phyloP scores from a whole-genome alignment of 1,139 yeast genomes.

The Suhomyces ambrosiae region DNA sequence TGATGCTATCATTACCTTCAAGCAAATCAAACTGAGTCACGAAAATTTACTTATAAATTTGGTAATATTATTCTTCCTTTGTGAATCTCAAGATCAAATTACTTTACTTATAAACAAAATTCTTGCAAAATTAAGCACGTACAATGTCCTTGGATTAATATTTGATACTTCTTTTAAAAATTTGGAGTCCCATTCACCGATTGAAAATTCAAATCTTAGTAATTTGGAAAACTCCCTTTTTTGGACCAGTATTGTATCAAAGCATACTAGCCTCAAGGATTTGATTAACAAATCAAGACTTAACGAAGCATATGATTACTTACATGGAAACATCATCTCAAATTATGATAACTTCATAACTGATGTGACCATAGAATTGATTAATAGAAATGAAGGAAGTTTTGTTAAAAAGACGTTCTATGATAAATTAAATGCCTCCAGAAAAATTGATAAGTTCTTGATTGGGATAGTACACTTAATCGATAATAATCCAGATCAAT shows the following conservation, averaged over 20 bases:
- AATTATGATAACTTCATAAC: slow-evolving; percentile 24
- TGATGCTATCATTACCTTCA: slow-evolving; percentile 27
- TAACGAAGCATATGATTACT: slow-evolving; percentile 33
- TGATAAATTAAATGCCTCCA: slow-evolving; percentile 20
- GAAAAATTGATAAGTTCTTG: slow-evolving; percentile 30
- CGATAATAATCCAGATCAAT: slow-evolving; percentile 29
- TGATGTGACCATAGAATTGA: slow-evolving; percentile 36
- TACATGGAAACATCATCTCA: slow-evolving; percentile 21
- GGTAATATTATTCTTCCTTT: slow-evolving; percentile 37
- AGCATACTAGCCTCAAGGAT: slow-evolving; percentile 22
- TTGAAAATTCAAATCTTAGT: slow-evolving; percentile 17
- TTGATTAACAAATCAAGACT: slow-evolving; percentile 25
- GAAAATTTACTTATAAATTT: slow-evolving; percentile 28
- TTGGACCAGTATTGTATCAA: slow-evolving; percentile 29
- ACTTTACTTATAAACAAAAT: slow-evolving; percentile 30
- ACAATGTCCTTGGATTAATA: slow-evolving; percentile 26
- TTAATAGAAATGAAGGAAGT: slow-evolving; percentile 32
- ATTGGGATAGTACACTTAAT: slow-evolving; percentile 39
- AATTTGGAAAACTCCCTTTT: slow-evolving; percentile 29
- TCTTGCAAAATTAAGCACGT: slow-evolving; percentile 27
- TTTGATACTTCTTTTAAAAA: slow-evolving; percentile 31
- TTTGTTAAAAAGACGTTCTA: slow-evolving; percentile 26
- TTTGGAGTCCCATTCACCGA: slow-evolving; percentile 6
- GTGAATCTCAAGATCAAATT: slow-evolving; percentile 34
- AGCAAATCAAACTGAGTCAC: slow-evolving; percentile 30